Evolutionary conservation across 73 alveolate species (phyloP).

Genomic region (Tetrahymena elliotti): DNA sequence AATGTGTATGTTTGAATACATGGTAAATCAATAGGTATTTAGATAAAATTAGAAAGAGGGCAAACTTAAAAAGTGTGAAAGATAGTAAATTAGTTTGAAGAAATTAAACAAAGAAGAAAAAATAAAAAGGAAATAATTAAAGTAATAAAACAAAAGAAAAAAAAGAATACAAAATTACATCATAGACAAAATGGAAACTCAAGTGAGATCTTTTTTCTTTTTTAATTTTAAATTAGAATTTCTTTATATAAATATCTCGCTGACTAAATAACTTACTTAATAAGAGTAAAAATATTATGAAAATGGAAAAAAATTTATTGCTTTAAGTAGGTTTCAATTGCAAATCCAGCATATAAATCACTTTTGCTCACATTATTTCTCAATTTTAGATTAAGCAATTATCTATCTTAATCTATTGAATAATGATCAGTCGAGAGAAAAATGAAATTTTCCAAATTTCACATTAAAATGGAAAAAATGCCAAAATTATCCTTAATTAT

Average conservation of each 20-base stretch:
- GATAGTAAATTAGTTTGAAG: neutral
- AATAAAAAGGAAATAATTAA: neutral
- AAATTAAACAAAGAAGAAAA: neutral
- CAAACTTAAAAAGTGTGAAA: neutral
- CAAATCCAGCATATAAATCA: constrained; percentile 4
- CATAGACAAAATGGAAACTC: neutral
- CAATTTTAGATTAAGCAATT: neutral
- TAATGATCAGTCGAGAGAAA: neutral
- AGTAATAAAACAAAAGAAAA: neutral
- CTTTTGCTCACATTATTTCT: neutral
- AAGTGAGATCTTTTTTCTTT: neutral
- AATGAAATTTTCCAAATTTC: neutral
- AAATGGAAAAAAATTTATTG: neutral
- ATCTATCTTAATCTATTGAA: neutral
- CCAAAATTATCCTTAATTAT: constrained; percentile 20
- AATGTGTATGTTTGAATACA: neutral
- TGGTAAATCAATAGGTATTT: neutral
- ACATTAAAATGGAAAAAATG: neutral
- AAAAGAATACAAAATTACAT: neutral
- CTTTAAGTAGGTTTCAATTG: neutral
- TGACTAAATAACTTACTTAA: neutral
- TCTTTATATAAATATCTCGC: neutral
- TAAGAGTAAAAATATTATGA: neutral
- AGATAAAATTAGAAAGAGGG: neutral
- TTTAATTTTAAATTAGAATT: neutral